These are phyloP conservation scores for Globisporangium perplexum DNA, from an alignment of 352 stramenopile species.

Conservation along the genomic window DNA sequence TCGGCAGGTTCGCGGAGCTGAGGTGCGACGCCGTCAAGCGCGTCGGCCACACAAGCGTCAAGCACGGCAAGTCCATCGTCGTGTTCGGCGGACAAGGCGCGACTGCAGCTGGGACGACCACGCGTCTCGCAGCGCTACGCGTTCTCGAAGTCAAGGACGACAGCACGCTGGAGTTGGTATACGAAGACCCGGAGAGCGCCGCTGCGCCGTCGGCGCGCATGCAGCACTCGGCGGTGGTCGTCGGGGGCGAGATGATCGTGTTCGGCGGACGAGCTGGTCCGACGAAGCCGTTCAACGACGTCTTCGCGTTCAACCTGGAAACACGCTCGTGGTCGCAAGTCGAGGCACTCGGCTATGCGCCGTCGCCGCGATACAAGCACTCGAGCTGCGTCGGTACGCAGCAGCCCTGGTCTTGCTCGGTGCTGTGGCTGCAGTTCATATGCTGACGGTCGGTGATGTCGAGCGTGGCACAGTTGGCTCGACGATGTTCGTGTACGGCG, in stretches of 20 bases:
- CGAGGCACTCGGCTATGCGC: constrained; percentile 18
- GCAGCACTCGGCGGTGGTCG: constrained; percentile 65
- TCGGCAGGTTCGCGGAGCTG: constrained; percentile 13
- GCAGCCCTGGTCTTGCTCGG: not conserved
- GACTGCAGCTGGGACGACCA: constrained; percentile 47
- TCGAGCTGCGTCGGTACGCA: constrained; percentile 42
- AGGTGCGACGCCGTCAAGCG: constrained; percentile 33
- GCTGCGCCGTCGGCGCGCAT: constrained; percentile 42
- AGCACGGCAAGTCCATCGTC: constrained; percentile 33
- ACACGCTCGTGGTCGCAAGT: constrained; percentile 40
- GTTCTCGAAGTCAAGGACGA: constrained; percentile 20
- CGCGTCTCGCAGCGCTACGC: constrained; percentile 48
- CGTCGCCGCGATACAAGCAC: constrained; percentile 75
- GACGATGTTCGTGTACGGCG: constrained; percentile 67
- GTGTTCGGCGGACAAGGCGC: constrained; percentile 70
- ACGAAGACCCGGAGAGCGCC: constrained; percentile 10
- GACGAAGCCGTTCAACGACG: constrained; percentile 58
- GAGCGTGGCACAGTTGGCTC: constrained; percentile 37
- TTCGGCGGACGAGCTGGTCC: constrained; percentile 78
- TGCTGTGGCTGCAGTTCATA: not conserved
- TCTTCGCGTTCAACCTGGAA: constrained; percentile 47
- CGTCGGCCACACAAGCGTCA: constrained; percentile 57
- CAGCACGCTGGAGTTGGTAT: constrained; percentile 23
- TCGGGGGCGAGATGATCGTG: constrained; percentile 55
- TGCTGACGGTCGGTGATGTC: not conserved